A percentile compares a stretch with the other conserved stretches of the same genome.
Conservation (phyloP, 352 stramenopile species). For the Phytophthora vignae region DNA sequence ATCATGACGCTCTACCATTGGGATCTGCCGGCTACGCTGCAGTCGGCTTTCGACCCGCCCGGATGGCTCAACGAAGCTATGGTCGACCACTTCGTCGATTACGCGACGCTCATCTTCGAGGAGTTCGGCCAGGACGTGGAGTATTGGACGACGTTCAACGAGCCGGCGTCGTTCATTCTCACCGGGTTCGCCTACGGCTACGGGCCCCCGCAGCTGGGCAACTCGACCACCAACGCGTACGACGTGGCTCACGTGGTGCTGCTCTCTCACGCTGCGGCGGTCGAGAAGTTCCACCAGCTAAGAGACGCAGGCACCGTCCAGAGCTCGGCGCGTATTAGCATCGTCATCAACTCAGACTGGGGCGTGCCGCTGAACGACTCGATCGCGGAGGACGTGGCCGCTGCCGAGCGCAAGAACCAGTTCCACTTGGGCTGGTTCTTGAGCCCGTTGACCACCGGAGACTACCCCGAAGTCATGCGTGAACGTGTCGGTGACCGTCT, state of each 20-base stretch:
- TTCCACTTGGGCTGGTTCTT: constrained; percentile 93
- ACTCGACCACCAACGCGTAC: constrained; percentile 59
- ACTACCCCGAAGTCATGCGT: constrained; percentile 94
- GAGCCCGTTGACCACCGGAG: constrained; percentile 87
- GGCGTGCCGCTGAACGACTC: constrained; percentile 77
- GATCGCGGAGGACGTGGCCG: constrained; percentile 46
- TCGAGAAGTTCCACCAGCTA: constrained; percentile 77
- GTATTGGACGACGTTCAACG: constrained; percentile 95
- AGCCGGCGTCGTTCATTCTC: constrained; percentile 88
- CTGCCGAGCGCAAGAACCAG: constrained; percentile 86
- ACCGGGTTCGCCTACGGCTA: constrained; percentile 86
- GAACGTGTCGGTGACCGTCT: constrained; percentile 81
- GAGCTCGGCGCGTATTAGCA: constrained; percentile 82
- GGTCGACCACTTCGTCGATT: constrained; percentile 79
- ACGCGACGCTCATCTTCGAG: constrained; percentile 91
- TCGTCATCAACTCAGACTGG: constrained; percentile 90
- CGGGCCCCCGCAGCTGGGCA: constrained; percentile 41
- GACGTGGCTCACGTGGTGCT: constrained; percentile 86
- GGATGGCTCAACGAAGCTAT: constrained; percentile 76
- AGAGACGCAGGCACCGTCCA: constrained; percentile 22
- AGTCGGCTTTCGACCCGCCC: constrained; percentile 76
- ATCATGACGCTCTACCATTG: constrained; percentile 96
- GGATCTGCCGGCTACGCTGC: constrained; percentile 91
- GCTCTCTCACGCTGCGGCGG: constrained; percentile 89
- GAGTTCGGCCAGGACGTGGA: constrained; percentile 92